A percentile compares a stretch with the other conserved stretches of the same genome.
Evolutionary conservation across 495 filamentous ascomycete genomes (phyloP).

Genomic region (Pseudomonodictys pantanalensis): DNA sequence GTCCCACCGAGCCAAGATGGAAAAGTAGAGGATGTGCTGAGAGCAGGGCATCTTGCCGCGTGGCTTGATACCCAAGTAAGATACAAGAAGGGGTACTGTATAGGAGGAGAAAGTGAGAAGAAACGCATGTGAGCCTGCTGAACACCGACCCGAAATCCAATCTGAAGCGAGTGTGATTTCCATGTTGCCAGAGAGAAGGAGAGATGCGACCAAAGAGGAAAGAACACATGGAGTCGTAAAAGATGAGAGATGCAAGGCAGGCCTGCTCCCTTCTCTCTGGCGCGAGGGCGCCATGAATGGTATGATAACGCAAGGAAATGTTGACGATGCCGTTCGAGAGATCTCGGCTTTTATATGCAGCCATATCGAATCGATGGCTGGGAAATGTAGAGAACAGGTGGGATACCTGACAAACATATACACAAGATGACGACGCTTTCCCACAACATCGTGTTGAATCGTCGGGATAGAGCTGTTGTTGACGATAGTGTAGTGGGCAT

Average conservation of each 20-base stretch:
- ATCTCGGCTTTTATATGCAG: background rate
- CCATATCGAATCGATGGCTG: background rate
- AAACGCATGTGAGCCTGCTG: background rate
- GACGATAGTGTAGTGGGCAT: background rate
- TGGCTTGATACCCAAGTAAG: background rate
- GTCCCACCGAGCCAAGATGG: background rate
- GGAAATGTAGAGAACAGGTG: background rate
- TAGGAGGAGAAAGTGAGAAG: background rate
- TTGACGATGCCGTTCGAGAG: background rate
- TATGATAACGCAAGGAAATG: constrained; percentile 12
- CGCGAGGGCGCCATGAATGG: constrained; percentile 9
- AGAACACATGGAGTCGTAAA: constrained; percentile 24
- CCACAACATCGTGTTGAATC: background rate
- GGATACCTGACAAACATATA: constrained; percentile 5
- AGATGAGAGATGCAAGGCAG: constrained; percentile 22
- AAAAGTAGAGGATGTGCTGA: background rate
- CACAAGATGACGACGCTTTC: background rate
- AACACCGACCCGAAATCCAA: background rate
- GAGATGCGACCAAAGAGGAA: constrained; percentile 8
- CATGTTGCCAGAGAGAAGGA: constrained; percentile 22
- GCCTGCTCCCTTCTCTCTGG: constrained; percentile 32
- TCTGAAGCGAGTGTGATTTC: constrained; percentile 9
- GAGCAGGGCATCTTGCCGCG: too few relatives aligned
- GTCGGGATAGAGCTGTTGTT: background rate
- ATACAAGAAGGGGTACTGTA: background rate